phyloP scores from a whole-genome alignment of 2,329 filamentous ascomycete species.

The Cryphonectria nitschkei region DNA sequence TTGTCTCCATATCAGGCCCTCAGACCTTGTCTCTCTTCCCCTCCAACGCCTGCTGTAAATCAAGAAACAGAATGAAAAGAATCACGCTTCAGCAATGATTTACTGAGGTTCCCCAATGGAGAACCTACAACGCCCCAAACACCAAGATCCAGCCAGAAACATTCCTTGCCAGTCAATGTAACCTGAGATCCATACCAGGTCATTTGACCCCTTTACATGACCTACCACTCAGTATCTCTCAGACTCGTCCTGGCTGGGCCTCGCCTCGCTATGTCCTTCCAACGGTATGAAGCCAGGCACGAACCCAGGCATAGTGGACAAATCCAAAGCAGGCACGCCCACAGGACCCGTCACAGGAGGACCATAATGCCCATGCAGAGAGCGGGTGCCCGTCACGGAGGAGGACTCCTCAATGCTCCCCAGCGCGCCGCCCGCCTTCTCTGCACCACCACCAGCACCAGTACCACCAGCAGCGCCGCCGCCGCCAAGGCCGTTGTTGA shows the following conservation, averaged over 20 bases:
- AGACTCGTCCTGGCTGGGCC: neutral
- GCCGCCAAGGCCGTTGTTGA: too few species aligned
- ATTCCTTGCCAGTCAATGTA: neutral
- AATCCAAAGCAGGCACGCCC: conserved; percentile 26
- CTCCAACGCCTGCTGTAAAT: neutral
- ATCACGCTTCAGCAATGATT: neutral
- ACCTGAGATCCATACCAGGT: too few species aligned
- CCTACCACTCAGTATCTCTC: neutral
- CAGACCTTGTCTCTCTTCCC: neutral
- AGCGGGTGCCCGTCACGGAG: conserved; percentile 23
- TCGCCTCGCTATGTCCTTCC: conserved; percentile 1
- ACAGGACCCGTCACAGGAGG: conserved; percentile 39
- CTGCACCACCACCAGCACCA: conserved; percentile 28
- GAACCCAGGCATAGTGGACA: conserved; percentile 24
- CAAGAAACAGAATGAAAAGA: neutral
- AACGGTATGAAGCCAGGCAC: conserved; percentile 21
- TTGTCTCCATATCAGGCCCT: neutral
- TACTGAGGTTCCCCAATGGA: neutral
- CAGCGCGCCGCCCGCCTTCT: conserved; percentile 29
- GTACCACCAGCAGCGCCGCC: too few species aligned
- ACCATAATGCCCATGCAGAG: conserved; percentile 53
- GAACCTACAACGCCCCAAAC: neutral
- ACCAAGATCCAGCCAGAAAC: neutral
- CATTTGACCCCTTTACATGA: too few species aligned
- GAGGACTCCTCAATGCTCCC: conserved; percentile 45